phyloP scores from a whole-genome alignment of 176 grass and related monocot species.

The Hyparrhenia diplandra region DNA sequence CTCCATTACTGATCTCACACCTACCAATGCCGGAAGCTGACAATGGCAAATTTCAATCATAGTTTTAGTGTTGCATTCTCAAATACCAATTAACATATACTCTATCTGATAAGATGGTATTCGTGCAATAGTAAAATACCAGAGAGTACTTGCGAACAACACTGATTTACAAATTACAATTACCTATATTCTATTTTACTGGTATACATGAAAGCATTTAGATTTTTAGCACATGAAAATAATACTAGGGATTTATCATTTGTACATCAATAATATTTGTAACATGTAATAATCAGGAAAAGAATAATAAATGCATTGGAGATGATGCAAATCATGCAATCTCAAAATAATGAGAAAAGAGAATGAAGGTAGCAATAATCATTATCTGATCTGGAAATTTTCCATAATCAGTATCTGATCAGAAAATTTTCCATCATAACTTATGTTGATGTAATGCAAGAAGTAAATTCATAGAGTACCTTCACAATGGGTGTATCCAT shows the following conservation, averaged over 20 bases:
- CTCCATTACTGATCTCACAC: conserved; percentile 80
- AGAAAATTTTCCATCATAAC: neutral
- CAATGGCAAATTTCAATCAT: conserved; percentile 27
- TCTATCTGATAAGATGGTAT: neutral
- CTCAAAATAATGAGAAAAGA: neutral
- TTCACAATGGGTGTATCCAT: conserved; percentile 89
- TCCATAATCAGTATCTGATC: neutral
- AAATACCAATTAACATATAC: neutral
- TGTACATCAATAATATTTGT: neutral
- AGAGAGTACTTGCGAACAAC: neutral
- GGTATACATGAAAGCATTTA: neutral
- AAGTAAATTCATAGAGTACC: conserved; percentile 46
- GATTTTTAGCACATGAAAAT: neutral
- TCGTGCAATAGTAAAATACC: neutral
- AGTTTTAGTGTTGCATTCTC: neutral
- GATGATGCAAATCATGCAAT: neutral
- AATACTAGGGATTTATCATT: neutral
- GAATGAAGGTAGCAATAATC: neutral
- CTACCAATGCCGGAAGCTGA: conserved; percentile 76
- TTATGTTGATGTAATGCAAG: conserved; percentile 7
- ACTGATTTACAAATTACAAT: conserved; percentile 11
- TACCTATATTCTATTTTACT: neutral
- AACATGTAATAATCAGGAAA: neutral
- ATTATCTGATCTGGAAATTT: neutral
- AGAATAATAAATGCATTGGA: neutral